These are phyloP conservation scores for Coccinonectria pachysandricola DNA, from an alignment of 2,329 filamentous ascomycete species.

Conservation along the genomic window DNA sequence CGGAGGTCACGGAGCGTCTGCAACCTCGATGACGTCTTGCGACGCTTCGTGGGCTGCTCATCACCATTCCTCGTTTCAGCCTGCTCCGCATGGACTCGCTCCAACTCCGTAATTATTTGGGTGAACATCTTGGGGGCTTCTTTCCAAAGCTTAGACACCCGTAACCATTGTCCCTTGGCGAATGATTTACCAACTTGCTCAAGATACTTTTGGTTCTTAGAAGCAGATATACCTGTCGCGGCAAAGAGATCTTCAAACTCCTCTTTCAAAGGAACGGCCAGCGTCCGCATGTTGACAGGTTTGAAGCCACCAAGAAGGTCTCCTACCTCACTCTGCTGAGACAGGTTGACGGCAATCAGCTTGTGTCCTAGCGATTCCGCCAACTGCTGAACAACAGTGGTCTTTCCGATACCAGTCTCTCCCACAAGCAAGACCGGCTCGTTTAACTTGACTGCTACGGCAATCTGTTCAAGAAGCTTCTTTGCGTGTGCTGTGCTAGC, in stretches of 20 bases:
- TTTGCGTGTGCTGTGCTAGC: constrained; percentile 81
- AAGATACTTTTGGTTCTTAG: constrained; percentile 80
- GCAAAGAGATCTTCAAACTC: constrained; percentile 87
- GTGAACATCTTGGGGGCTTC: constrained; percentile 84
- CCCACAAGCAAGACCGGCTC: constrained; percentile 93
- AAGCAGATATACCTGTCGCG: constrained; percentile 71
- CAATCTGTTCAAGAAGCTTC: constrained; percentile 77
- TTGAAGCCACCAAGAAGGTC: constrained; percentile 95
- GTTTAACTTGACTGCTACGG: constrained; percentile 68
- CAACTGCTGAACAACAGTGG: constrained; percentile 87
- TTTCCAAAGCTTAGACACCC: constrained; percentile 74
- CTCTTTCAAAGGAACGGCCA: constrained; percentile 84
- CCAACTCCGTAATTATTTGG: constrained; percentile 50
- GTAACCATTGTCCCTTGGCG: constrained; percentile 76
- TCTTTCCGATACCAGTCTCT: constrained; percentile 98
- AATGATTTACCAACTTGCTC: constrained; percentile 71
- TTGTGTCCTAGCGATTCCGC: constrained; percentile 76
- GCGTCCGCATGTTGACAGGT: constrained; percentile 78
- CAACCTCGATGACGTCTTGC: constrained; percentile 57
- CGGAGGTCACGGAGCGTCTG: constrained; percentile 47
- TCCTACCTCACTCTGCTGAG: constrained; percentile 95
- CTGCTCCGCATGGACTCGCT: constrained; percentile 32
- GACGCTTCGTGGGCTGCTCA: constrained; percentile 57
- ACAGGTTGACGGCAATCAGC: constrained; percentile 87
- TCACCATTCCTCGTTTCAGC: constrained; percentile 23